phyloP scores from a whole-genome alignment of 208 protist species.

The Tritrichomonas foetus region DNA sequence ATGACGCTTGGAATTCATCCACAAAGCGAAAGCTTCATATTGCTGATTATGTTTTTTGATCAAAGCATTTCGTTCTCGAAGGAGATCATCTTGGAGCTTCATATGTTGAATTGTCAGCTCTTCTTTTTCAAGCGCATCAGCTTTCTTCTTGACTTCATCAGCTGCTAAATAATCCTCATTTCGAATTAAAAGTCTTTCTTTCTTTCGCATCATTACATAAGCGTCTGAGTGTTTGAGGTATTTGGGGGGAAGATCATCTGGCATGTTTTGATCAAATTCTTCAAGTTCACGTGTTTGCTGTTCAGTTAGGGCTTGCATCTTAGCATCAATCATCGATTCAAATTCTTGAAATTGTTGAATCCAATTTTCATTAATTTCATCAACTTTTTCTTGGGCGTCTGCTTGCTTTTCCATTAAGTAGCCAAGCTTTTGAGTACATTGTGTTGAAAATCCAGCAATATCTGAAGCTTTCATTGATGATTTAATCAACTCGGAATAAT shows the following conservation, averaged over 20 bases:
- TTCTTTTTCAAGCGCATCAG: neutral
- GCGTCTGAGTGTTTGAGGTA: neutral
- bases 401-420: neutral
- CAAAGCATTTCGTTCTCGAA: neutral
- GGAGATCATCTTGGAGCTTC: neutral
- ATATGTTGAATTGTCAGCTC: neutral
- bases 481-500: neutral
- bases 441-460: conserved; percentile 26
- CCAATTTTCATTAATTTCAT: conserved; percentile 4
- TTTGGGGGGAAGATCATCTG: neutral
- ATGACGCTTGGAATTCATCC: neutral
- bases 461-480: neutral
- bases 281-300: conserved; percentile 4
- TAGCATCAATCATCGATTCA: neutral
- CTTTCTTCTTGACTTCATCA: neutral
- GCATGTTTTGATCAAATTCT: neutral
- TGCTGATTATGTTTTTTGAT: neutral
- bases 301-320: neutral
- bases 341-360: neutral
- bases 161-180: neutral
- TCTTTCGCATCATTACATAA: neutral
- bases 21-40: neutral
- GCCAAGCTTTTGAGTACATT: neutral
- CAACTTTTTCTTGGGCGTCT: neutral
- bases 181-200: neutral